Percentiles rank a stretch among this genome's conserved stretches.
Evolutionary conservation across 352 stramenopile genomes (phyloP).

Genomic region (Globisporangium okanoganense): DNA sequence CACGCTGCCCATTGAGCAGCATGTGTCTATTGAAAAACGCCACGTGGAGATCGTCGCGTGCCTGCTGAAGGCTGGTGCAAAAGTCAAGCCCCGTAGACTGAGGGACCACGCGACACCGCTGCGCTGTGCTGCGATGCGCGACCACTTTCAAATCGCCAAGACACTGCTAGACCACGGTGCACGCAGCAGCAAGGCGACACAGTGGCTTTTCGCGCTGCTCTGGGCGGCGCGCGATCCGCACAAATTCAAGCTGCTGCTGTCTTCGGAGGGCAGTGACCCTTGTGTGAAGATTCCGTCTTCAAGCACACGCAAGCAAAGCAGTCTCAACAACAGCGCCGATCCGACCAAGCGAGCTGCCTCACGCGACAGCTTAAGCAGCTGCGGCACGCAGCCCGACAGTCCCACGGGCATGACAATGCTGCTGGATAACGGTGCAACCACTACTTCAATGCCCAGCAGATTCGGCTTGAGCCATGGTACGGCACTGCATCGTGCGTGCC

Average conservation of each 20-base stretch:
- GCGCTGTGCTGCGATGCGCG: conserved; percentile 25
- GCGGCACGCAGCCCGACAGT: conserved; percentile 9
- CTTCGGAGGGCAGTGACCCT: not conserved
- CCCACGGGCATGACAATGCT: not conserved
- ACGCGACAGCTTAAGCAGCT: conserved; percentile 9
- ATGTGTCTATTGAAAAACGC: conserved; percentile 1
- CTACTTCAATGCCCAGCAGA: not conserved
- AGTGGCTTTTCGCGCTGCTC: conserved; percentile 21
- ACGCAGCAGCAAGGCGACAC: conserved; percentile 10
- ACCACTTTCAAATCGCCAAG: conserved; percentile 27
- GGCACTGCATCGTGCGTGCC: conserved; percentile 9
- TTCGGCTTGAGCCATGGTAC: not conserved
- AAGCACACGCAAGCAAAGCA: conserved; percentile 1
- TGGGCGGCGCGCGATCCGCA: conserved; percentile 16
- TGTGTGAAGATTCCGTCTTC: not conserved
- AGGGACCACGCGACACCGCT: conserved; percentile 27
- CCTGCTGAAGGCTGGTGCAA: conserved; percentile 19
- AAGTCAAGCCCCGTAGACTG: conserved; percentile 15
- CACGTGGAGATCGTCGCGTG: conserved; percentile 26
- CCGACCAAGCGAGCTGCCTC: not conserved
- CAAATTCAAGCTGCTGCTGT: conserved; percentile 34
- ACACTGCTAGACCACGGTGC: conserved; percentile 32
- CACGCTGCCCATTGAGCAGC: conserved; percentile 18
- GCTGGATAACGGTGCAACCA: not conserved
- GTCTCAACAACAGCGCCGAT: not conserved